phyloP scores from a whole-genome alignment of 2,329 filamentous ascomycete genomes.

The Sodiomyces alkalinus region DNA sequence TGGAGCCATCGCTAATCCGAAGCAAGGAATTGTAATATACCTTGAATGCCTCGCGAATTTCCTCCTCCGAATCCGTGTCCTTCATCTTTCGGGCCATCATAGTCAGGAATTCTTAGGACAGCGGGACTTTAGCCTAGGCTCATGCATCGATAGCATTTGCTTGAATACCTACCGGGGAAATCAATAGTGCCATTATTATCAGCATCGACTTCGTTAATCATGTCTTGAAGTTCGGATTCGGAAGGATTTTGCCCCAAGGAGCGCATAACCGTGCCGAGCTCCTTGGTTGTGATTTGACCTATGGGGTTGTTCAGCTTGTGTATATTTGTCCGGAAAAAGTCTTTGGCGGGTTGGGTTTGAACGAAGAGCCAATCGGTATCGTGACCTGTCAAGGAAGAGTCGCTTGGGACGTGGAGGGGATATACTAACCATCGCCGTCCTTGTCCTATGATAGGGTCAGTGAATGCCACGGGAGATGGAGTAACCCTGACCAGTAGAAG shows the following conservation, averaged over 20 bases:
- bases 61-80: conserved; percentile 82
- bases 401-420: conserved; percentile 1
- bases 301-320: conserved; percentile 12
- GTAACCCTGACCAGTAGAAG: not conserved
- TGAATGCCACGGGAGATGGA: conserved; percentile 6
- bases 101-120: conserved; percentile 83
- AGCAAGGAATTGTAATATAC: conserved; percentile 25
- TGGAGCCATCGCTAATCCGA: conserved; percentile 8
- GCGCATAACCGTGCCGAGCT: conserved; percentile 81
- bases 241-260: conserved; percentile 82
- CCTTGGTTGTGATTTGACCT: conserved; percentile 89
- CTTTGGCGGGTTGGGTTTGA: too few relatives aligned
- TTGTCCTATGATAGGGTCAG: conserved; percentile 50
- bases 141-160: too few relatives aligned
- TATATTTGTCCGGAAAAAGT: too few relatives aligned
- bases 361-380: too few relatives aligned
- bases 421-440: conserved; percentile 75
- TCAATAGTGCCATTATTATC: conserved; percentile 90
- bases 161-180: conserved; percentile 71
- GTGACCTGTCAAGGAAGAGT: not conserved
- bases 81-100: conserved; percentile 96
- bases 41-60: conserved; percentile 83
- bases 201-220: conserved; percentile 88
- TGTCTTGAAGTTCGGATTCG: conserved; percentile 80
- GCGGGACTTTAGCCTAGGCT: too few relatives aligned